These are phyloP conservation scores for Hemileccinum rubropunctum DNA, from an alignment of 768 basidiomycete species.

Conservation along the genomic window DNA sequence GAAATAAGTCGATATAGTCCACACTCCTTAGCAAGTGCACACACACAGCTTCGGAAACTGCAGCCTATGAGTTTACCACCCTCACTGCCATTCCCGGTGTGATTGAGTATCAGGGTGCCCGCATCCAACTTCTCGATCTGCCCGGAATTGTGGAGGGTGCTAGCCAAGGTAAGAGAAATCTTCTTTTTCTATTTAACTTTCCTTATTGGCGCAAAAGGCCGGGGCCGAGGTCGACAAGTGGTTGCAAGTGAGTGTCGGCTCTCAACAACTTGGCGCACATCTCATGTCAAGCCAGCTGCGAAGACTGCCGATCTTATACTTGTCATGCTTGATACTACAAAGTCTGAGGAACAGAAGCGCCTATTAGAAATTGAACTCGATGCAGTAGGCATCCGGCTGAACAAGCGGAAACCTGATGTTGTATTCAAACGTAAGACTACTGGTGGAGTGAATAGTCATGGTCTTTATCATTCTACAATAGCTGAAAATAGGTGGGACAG, in stretches of 20 bases:
- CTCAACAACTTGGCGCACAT: not conserved
- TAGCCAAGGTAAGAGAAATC: conserved; percentile 53
- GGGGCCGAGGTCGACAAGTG: conserved; percentile 94
- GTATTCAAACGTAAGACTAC: conserved; percentile 93
- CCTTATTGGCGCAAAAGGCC: conserved; percentile 38
- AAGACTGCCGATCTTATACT: conserved; percentile 94
- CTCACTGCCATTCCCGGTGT: conserved; percentile 97
- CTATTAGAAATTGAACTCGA: conserved; percentile 92
- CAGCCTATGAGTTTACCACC: conserved; percentile 95
- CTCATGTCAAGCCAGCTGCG: conserved; percentile 46
- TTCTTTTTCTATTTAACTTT: not conserved
- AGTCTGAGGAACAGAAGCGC: conserved; percentile 86
- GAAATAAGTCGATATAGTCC: conserved; percentile 47
- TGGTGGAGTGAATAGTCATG: conserved; percentile 66
- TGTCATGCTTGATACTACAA: conserved; percentile 90
- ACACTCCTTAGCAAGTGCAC: conserved; percentile 91
- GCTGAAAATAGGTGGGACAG: conserved; percentile 33
- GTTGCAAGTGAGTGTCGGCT: conserved; percentile 64
- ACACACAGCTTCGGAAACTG: conserved; percentile 83
- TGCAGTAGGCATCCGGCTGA: conserved; percentile 93
- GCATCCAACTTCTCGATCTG: conserved; percentile 92
- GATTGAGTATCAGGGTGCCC: conserved; percentile 89
- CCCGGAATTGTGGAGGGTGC: conserved; percentile 96
- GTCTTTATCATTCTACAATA: not conserved
- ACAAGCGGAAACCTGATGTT: conserved; percentile 87